phyloP scores from a whole-genome alignment of 2,329 filamentous ascomycete species.

The Orbilia oligospora region DNA sequence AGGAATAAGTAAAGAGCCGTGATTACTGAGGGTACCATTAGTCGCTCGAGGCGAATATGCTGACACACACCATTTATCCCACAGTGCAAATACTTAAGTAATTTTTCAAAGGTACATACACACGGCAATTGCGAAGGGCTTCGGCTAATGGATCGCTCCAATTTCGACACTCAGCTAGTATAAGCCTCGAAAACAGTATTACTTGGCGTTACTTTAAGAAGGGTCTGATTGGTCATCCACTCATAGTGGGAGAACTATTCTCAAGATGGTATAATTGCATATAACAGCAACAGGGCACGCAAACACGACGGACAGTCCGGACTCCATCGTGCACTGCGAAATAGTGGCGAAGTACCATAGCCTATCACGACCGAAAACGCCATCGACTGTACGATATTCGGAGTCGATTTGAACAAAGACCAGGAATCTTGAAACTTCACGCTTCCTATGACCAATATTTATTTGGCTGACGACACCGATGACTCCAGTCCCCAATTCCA shows the following conservation, averaged over 20 bases:
- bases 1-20: background rate
- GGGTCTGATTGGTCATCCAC: background rate
- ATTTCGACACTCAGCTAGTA: background rate
- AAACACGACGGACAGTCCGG: too few relatives aligned
- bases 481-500: too few relatives aligned
- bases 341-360: too few relatives aligned
- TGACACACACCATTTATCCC: slow-evolving; percentile 1
- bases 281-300: too few relatives aligned
- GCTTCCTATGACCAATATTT: too few relatives aligned
- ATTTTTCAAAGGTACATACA: background rate
- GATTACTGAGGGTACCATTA: background rate
- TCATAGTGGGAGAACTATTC: background rate
- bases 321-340: too few relatives aligned
- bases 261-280: too few relatives aligned
- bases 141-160: background rate
- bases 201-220: slow-evolving; percentile 7
- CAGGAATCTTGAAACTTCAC: too few relatives aligned
- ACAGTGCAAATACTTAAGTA: background rate
- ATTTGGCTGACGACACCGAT: too few relatives aligned
- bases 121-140: slow-evolving; percentile 17
- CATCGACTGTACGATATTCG: too few relatives aligned
- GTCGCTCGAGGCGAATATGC: slow-evolving; percentile 8
- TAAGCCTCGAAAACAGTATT: background rate
- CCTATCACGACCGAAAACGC: too few relatives aligned
- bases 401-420: too few relatives aligned